Evolutionary conservation across 2,329 filamentous ascomycete genomes (phyloP).

Genomic region (Xylariaceae sp.): DNA sequence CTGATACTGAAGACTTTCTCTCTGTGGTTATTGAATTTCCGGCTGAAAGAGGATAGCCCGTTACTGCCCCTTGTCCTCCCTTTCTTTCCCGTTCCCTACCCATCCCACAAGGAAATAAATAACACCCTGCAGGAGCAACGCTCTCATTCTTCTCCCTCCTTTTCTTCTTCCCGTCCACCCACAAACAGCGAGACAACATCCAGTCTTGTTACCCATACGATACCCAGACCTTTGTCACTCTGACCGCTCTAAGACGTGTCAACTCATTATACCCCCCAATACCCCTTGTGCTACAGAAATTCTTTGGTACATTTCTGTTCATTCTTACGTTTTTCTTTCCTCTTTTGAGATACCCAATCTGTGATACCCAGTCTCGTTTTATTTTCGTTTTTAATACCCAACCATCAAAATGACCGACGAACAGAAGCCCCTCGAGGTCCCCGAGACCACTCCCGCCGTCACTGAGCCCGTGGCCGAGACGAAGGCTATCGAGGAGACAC

Average conservation of each 20-base stretch:
- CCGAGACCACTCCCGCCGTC: constrained; percentile 44
- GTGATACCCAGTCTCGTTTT: constrained; percentile 36
- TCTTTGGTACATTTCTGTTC: constrained; percentile 15
- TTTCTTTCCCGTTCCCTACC: constrained; percentile 11
- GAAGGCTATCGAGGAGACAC: constrained; percentile 23
- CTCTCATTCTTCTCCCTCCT: constrained; percentile 26
- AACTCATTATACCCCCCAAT: constrained; percentile 12
- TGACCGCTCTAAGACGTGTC: constrained; percentile 14
- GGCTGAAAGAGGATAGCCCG: no score
- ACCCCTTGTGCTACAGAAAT: constrained; percentile 4
- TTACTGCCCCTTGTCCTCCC: constrained; percentile 18
- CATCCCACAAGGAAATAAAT: constrained; percentile 35
- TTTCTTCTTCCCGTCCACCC: constrained; percentile 24
- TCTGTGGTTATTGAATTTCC: no score
- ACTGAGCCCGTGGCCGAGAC: constrained; percentile 34
- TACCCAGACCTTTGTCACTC: constrained; percentile 8
- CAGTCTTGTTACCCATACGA: constrained; percentile 12
- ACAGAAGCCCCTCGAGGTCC: constrained; percentile 64
- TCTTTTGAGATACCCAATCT: constrained; percentile 50
- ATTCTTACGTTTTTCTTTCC: constrained; percentile 37
- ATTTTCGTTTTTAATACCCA: constrained; percentile 31
- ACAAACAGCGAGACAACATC: constrained; percentile 12
- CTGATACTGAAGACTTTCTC: no score
- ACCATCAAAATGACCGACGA: constrained; percentile 63
- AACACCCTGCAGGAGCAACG: constrained; percentile 29